Base-by-base conservation (phyloP, 2,329 filamentous ascomycete genomes). In the Diaporthe capsici region DNA sequence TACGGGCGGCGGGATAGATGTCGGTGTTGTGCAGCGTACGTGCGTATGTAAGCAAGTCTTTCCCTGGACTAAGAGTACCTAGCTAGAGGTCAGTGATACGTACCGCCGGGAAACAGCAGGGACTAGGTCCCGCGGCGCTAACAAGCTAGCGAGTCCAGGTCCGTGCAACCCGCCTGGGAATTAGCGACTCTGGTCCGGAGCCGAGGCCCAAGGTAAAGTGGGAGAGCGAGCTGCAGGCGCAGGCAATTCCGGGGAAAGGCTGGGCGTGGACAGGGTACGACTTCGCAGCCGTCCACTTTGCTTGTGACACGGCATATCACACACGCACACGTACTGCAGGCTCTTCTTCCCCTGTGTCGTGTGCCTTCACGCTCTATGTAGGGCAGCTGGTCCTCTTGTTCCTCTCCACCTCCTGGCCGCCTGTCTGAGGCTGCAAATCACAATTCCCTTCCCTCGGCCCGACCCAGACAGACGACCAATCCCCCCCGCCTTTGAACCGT, bases 211-310 rank as follows among this genome's bases (percentile, higher is more conserved):
- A 73, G 44, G 42, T 65, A 73, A 55, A 44, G 55, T 63, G 55
- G 58, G 57, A n/a, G 34, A 61, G 13, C 8, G 28, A n/a, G 28
- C 17, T 47, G 37, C 58, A 44, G 37, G 58, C 22, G 60, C 60
- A 44, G 25, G 58, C 57, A 53, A 65, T 55, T 49, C 55, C 58
- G n/a, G 47, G 71, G 71, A 42, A 44, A 57, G 47, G 71, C 58
- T 65, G 71, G 37, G 58, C 87, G 89, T 90, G 37, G 60, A 25
- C 44, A 67, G 22, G 60, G 70, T 0, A 20, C 37, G 37, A 49
- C 61, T 74, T 73, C 65, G 78, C 17, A 70, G 70, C 78, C 58
- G 20, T 17, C 31, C 8, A 60, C 34, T 55, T 73, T 73, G 58
- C 71, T 73, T 73, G 71, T 73, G 71, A 73, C 58, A 73, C 71